These are phyloP conservation scores for Cladosporium sp. DNA, from an alignment of 2,329 filamentous ascomycete species.

Conservation along the genomic window DNA sequence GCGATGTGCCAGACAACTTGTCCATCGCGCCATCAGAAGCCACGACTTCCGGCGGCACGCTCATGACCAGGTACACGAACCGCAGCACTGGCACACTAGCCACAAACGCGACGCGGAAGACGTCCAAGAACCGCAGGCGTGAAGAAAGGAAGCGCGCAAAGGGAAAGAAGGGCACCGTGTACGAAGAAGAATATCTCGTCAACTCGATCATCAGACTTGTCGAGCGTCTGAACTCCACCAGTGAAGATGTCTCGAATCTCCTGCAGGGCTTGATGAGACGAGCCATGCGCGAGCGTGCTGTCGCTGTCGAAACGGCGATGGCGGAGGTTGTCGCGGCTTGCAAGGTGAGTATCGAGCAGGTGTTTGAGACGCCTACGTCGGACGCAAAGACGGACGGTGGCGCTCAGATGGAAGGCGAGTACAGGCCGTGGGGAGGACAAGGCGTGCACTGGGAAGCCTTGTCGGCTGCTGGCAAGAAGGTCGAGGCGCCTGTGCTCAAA, in stretches of 20 bases:
- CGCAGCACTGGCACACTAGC: constrained; percentile 66
- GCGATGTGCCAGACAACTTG: constrained; percentile 83
- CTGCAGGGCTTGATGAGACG: constrained; percentile 73
- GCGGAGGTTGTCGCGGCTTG: constrained; percentile 71
- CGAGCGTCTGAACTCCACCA: constrained; percentile 70
- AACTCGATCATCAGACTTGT: constrained; percentile 80
- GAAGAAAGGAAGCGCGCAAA: constrained; percentile 94
- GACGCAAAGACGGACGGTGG: not conserved
- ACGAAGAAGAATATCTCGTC: constrained; percentile 95
- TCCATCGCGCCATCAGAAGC: constrained; percentile 83
- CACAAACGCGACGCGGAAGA: constrained; percentile 71
- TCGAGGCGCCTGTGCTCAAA: constrained; percentile 50
- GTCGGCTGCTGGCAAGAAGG: constrained; percentile 31
- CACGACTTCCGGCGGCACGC: constrained; percentile 66
- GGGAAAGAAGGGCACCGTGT: constrained; percentile 94
- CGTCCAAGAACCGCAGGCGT: constrained; percentile 78
- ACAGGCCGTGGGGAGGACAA: constrained; percentile 39
- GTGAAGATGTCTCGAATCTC: constrained; percentile 68
- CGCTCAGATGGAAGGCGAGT: constrained; percentile 12
- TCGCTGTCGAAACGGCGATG: constrained; percentile 70
- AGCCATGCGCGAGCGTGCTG: constrained; percentile 81
- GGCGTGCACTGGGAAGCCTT: constrained; percentile 45
- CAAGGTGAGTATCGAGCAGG: constrained; percentile 61
- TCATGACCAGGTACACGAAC: constrained; percentile 90
- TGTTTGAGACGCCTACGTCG: constrained; percentile 51